A percentile compares a stretch with the other conserved stretches of the same genome.
These are phyloP conservation scores for Panicum hallii DNA, from an alignment of 202 grass and related monocot genomes.

Conservation along the genomic window DNA sequence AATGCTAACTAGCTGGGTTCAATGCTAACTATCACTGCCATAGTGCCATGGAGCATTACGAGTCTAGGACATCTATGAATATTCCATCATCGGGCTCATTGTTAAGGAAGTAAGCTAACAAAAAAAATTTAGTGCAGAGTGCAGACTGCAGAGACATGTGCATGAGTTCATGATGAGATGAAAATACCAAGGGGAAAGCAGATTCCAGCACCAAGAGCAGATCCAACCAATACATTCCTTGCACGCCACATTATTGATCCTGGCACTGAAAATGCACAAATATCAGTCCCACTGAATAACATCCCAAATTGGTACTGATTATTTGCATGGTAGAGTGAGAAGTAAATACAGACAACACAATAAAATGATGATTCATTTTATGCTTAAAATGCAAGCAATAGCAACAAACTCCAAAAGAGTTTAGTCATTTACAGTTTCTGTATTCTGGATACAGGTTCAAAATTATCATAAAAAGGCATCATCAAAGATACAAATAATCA, in stretches of 20 bases:
- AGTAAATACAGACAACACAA: constrained; percentile 13
- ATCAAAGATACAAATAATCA: not conserved
- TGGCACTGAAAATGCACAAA: constrained; percentile 65
- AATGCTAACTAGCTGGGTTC: not conserved
- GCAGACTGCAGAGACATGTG: constrained; percentile 2
- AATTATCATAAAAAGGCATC: too few species aligned
- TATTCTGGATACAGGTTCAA: too few species aligned
- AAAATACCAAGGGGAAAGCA: constrained; percentile 86
- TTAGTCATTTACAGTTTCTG: too few species aligned
- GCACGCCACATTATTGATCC: constrained; percentile 84
- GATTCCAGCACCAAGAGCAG: constrained; percentile 85
- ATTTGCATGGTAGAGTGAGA: not conserved
- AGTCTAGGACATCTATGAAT: not conserved
- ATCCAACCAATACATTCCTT: constrained; percentile 85
- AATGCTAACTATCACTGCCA: not conserved
- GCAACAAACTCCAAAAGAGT: too few species aligned
- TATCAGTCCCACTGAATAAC: constrained; percentile 32
- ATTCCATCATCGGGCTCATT: not conserved
- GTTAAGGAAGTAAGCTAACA: not conserved
- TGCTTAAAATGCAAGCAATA: too few species aligned
- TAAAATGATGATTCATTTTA: not conserved
- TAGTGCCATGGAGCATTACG: not conserved
- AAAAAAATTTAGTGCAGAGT: not conserved
- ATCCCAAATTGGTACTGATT: not conserved
- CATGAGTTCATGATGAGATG: constrained; percentile 11